Percentiles rank a stretch among this genome's conserved stretches.
These are phyloP conservation scores for Sporothrix brasiliensis DNA, from an alignment of 2,329 filamentous ascomycete genomes.

Conservation along the genomic window DNA sequence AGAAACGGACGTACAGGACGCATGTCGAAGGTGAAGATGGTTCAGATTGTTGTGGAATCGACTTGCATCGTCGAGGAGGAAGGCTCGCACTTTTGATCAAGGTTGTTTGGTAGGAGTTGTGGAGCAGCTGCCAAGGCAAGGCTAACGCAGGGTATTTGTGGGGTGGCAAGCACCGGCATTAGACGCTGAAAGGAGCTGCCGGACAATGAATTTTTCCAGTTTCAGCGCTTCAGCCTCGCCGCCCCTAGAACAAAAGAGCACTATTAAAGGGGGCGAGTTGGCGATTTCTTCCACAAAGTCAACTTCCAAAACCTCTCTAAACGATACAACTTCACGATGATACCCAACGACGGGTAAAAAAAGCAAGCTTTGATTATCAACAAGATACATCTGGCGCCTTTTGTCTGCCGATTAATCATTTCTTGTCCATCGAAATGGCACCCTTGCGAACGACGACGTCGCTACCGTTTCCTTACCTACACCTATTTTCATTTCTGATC, in stretches of 20 bases:
- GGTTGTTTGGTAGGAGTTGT: too few relatives aligned
- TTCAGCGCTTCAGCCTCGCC: constrained; percentile 15
- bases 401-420: neutral
- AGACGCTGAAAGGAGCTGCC: neutral
- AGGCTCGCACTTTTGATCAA: too few relatives aligned
- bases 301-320: neutral
- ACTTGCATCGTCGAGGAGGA: neutral
- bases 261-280: neutral
- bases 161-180: neutral
- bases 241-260: neutral
- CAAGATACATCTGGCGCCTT: neutral
- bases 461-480: neutral
- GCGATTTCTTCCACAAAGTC: neutral
- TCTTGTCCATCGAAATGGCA: neutral
- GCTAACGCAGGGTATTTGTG: constrained; percentile 13
- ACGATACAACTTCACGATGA: neutral
- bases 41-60: neutral
- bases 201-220: neutral
- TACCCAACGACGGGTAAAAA: neutral
- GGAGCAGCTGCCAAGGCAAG: constrained; percentile 7
- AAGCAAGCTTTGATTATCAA: neutral
- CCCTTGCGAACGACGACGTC: neutral
- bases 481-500: neutral
- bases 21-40: constrained; percentile 13
- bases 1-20: constrained; percentile 18